Base-by-base conservation (phyloP, 768 basidiomycete genomes). In the Pholiota molesta region DNA sequence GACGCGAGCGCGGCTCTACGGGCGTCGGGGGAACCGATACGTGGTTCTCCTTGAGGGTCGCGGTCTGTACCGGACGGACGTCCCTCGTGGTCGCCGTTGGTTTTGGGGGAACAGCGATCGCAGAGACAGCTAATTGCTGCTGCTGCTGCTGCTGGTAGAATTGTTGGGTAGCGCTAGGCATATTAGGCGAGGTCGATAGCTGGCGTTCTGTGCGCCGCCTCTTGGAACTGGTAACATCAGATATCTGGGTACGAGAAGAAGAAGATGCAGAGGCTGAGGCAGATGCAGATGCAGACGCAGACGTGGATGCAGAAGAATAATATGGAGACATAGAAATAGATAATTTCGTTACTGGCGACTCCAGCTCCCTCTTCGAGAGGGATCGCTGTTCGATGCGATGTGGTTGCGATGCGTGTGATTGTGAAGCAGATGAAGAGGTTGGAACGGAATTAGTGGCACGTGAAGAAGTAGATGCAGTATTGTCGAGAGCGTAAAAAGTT, bases 71-170 rank as follows among this genome's bases (percentile, higher is more conserved):
- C 2, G 63, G 60, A 23, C 66, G 67, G 28, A 71, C 62, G 52
- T 72, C 69, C 53, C 67, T 62, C 23, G 68, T 64, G 23, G 70
- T 68, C 7, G 63, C 62, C 7, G 68, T 64, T 13, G 65, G 63
- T 44, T 65, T 68, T 63, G 66, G 64, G 3, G 62, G 52, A 16
- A 66, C 60, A 2, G 54, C 59, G 44, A 62, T 52, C 23, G 65
- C 60, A 37, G 67, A 62, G 14, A 58, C 58, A 37, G 57, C 52
- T 26, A 62, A 39, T 21, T 57, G 56, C 40, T 42, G 37, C 19
- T 40, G 31, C 35, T 59, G 26, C 10, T 37, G 51, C n/a, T 52
- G 23, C 28, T n/a, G 16, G 39, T 28, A 40, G 13, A n/a, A 42
- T n/a, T 44, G 45, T 31, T 55, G 57, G 26, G 52, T 51, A 28